phyloP scores from a whole-genome alignment of 495 filamentous ascomycete genomes.

The Lepraria neglecta region DNA sequence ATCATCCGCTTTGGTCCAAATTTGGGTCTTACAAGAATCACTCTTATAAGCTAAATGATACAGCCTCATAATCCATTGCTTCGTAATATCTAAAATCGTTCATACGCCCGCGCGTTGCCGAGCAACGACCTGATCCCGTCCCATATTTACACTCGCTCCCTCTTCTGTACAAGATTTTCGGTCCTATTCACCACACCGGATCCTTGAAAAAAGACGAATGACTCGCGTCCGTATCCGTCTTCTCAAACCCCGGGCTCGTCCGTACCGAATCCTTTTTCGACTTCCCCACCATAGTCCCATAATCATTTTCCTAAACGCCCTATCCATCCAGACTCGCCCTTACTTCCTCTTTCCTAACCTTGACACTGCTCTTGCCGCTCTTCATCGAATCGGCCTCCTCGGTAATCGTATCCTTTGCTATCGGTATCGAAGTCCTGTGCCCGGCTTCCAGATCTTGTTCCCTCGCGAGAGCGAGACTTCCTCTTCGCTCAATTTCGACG shows the following conservation, averaged over 20 bases:
- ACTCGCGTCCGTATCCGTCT: not conserved
- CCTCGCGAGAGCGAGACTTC: conserved; percentile 2
- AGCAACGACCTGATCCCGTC: too few species aligned
- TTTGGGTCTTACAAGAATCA: too few species aligned
- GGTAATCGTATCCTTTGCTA: not conserved
- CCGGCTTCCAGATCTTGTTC: not conserved
- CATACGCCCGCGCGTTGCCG: too few species aligned
- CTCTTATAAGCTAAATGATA: too few species aligned
- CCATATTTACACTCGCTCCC: too few species aligned
- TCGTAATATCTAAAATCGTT: too few species aligned
- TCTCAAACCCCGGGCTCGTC: not conserved
- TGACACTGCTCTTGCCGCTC: not conserved
- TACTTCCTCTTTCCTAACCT: not conserved
- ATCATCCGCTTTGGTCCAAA: too few species aligned
- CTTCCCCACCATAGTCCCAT: conserved; percentile 9
- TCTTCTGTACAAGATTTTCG: too few species aligned
- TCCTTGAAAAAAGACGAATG: not conserved
- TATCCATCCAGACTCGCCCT: not conserved
- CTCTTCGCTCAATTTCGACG: conserved; percentile 7
- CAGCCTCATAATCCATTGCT: too few species aligned
- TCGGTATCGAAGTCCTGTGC: not conserved
- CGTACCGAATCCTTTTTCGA: not conserved
- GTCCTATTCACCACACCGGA: not conserved
- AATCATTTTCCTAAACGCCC: not conserved
- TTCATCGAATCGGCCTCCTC: not conserved